Conservation (phyloP, 306 rosid genomes). For the Pterocarpus macrocarpus region DNA sequence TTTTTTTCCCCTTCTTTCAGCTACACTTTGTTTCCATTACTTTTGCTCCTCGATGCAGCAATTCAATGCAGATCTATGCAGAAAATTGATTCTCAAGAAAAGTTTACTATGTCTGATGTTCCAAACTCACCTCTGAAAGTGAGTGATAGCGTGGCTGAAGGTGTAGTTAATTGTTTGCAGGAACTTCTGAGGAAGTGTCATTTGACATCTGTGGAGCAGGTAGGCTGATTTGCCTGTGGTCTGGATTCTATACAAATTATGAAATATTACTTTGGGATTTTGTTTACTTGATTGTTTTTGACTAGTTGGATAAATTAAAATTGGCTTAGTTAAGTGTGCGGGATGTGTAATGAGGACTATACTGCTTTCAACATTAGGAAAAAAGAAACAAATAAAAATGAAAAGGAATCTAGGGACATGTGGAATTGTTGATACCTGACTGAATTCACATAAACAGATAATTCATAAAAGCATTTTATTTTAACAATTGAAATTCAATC, state of each 20-base stretch:
- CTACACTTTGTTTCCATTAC: conserved; percentile 82
- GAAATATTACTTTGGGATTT: neutral
- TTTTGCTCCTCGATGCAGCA: conserved; percentile 84
- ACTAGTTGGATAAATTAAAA: conserved; percentile 1
- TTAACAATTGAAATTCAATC: neutral
- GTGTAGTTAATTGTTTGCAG: conserved; percentile 81
- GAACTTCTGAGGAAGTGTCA: conserved; percentile 84
- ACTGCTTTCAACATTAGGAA: conserved; percentile 18
- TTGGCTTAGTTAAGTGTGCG: conserved; percentile 7
- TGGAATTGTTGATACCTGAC: conserved; percentile 1
- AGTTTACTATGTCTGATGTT: conserved; percentile 34
- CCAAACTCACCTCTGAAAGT: conserved; percentile 56
- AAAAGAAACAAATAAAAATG: conserved; percentile 9
- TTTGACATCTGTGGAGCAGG: conserved; percentile 90
- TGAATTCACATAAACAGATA: neutral
- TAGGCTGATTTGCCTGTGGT: conserved; percentile 50
- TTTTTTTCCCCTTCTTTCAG: conserved; percentile 49
- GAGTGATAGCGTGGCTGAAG: conserved; percentile 87
- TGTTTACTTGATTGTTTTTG: conserved; percentile 13
- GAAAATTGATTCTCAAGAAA: conserved; percentile 66
- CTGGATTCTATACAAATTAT: conserved; percentile 19
- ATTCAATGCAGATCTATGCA: conserved; percentile 70
- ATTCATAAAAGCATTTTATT: conserved; percentile 14
- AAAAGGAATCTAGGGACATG: conserved; percentile 1
- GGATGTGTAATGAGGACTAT: neutral